Percentiles rank a stretch among this genome's conserved stretches.
Evolutionary conservation across 306 rosid species (phyloP).

Genomic region (Malus sylvestris): DNA sequence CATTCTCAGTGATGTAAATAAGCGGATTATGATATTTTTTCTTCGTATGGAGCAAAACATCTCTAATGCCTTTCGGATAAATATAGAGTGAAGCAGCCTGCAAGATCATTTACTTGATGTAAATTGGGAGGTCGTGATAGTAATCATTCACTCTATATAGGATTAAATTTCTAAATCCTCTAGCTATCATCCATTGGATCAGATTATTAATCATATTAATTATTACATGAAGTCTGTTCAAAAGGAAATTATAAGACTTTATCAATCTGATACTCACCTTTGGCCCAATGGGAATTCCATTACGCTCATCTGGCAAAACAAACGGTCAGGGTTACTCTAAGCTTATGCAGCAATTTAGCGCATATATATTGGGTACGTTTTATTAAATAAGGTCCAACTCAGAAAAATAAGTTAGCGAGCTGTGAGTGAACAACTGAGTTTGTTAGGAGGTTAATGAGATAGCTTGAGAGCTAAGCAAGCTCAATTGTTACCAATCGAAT

Average conservation of each 20-base stretch:
- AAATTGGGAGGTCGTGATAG: background rate
- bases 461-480: too few relatives aligned
- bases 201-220: background rate
- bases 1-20: conserved; percentile 39
- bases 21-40: conserved; percentile 13
- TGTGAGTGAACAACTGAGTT: too few relatives aligned
- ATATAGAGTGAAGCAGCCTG: conserved; percentile 16
- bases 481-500: too few relatives aligned
- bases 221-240: background rate
- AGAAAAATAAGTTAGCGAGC: too few relatives aligned
- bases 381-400: too few relatives aligned
- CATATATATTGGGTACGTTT: too few relatives aligned
- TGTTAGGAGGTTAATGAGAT: too few relatives aligned
- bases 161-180: background rate
- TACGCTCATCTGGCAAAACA: conserved; percentile 13
- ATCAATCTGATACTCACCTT: background rate
- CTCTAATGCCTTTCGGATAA: conserved; percentile 26
- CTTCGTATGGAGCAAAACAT: conserved; percentile 19
- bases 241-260: background rate
- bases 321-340: too few relatives aligned
- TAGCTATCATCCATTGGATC: background rate
- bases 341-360: background rate
- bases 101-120: background rate
- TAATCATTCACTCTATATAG: too few relatives aligned
- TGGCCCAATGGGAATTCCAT: conserved; percentile 36